Percentiles rank a stretch among this genome's conserved stretches.
phyloP scores from a whole-genome alignment of 345 rosid species.

The Trapa incisa region DNA sequence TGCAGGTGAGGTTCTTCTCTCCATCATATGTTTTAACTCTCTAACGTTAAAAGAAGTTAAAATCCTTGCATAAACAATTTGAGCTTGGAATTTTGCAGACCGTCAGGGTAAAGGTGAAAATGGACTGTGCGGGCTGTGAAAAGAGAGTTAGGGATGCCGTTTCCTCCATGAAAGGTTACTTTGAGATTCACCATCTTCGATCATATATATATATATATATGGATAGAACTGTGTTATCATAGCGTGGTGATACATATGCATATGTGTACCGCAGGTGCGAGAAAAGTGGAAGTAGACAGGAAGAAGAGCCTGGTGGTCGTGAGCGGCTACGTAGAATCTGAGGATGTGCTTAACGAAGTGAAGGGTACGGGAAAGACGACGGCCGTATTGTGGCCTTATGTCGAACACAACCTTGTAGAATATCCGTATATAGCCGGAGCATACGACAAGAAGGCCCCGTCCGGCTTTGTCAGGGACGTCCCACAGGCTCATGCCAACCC shows the following conservation, averaged over 20 bases:
- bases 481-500: slow-evolving; percentile 3
- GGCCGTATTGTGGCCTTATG: slow-evolving; percentile 3
- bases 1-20: not conserved
- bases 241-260: no score
- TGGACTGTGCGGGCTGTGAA: slow-evolving; percentile 5
- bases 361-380: slow-evolving; percentile 4
- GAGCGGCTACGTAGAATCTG: not conserved
- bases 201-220: not conserved
- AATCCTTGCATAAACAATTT: no score
- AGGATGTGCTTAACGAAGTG: not conserved
- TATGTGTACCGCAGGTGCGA: not conserved
- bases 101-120: not conserved
- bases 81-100: not conserved
- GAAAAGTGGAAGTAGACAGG: not conserved
- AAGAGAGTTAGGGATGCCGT: slow-evolving; percentile 1
- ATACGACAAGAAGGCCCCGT: slow-evolving; percentile 5
- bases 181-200: not conserved
- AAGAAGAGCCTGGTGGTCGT: not conserved
- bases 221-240: no score
- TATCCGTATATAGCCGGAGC: slow-evolving; percentile 1
- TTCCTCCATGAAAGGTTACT: not conserved
- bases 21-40: not conserved
- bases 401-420: not conserved
- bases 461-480: not conserved
- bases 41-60: no score